These are phyloP conservation scores for Aureobasidium lini DNA, from an alignment of 2,329 filamentous ascomycete species.

Conservation along the genomic window DNA sequence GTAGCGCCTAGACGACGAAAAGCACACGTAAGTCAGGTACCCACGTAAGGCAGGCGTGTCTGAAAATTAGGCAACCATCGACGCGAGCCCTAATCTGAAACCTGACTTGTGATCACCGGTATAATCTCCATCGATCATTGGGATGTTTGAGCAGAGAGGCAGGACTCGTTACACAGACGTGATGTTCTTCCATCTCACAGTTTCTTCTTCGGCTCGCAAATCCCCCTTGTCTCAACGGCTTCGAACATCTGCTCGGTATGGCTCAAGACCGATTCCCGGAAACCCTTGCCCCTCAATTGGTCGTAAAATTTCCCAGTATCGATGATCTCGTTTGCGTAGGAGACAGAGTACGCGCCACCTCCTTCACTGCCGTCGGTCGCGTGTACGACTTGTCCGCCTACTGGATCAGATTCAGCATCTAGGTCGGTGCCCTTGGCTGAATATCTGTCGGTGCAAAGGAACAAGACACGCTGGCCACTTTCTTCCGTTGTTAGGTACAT, in stretches of 20 bases:
- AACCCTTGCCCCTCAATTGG: background rate
- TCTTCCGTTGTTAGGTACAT: constrained; percentile 11
- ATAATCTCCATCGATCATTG: no score
- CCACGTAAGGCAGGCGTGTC: no score
- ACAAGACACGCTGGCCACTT: constrained; percentile 19
- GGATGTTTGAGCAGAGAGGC: no score
- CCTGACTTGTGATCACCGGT: no score
- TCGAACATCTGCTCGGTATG: background rate
- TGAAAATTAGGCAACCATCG: no score
- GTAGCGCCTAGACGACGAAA: no score
- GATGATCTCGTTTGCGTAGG: constrained; percentile 14
- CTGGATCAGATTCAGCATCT: background rate
- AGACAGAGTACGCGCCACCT: constrained; percentile 18
- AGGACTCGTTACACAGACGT: no score
- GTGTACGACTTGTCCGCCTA: background rate
- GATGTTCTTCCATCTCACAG: no score
- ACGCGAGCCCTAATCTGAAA: no score
- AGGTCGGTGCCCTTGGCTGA: background rate
- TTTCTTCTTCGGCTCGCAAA: background rate
- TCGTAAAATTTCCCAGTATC: background rate
- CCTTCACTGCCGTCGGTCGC: constrained; percentile 15
- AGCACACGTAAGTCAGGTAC: no score
- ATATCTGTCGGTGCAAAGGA: constrained; percentile 12
- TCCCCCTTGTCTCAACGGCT: background rate
- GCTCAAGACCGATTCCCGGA: background rate